Evolutionary conservation across 2,329 filamentous ascomycete genomes (phyloP), one percentile per base, ranked within the genome.

Genomic region (Aspergillus carbonarius): DNA sequence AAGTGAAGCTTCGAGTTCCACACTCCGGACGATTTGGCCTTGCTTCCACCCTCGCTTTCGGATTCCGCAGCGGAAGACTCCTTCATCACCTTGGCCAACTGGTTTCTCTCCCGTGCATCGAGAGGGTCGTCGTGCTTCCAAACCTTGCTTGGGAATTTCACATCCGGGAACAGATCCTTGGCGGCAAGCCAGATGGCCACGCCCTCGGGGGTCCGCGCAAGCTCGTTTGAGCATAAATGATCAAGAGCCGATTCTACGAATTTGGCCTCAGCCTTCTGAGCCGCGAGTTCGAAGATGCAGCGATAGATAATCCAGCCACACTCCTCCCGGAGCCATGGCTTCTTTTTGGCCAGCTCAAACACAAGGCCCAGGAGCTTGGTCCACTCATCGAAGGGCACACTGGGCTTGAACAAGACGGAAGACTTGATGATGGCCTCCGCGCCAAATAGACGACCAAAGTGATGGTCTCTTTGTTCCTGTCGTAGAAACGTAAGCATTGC

Each of bases 291-390:
- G 32, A 83, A 82, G 37, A 95, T 74, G 13, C 88, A 87, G 69
- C 92, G 86, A 46, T 90, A 88, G 25, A 97, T 81, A 49, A 95
- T 85, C 82, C 88, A 91, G 32, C 90, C 92, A 68, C 92, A 96
- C 72, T 96, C 91, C 68, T 93, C 88, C 60, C 91, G 85, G 64
- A 98, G 82, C 93, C 93, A 97, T 32, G 90, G 85, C 75, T 96
- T 96, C 76, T 90, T 90, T 67, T 86, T 84, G 40, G 89, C 87
- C 60, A 97, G 82, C 61, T 87, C 84, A 67, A 92, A 83, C 32
- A 97, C 78, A 54, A 90, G 78, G 55, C 89, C 84, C 49, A 97
- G 78, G n/a, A 96, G 81, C 55, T 82, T 79, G 47, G 81, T 79
- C 76, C 77, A 79, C 49, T 82, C 75, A 59, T 78, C 70, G 54